phyloP scores from a whole-genome alignment of 2,329 filamentous ascomycete genomes.

The Remersonia thermophila region DNA sequence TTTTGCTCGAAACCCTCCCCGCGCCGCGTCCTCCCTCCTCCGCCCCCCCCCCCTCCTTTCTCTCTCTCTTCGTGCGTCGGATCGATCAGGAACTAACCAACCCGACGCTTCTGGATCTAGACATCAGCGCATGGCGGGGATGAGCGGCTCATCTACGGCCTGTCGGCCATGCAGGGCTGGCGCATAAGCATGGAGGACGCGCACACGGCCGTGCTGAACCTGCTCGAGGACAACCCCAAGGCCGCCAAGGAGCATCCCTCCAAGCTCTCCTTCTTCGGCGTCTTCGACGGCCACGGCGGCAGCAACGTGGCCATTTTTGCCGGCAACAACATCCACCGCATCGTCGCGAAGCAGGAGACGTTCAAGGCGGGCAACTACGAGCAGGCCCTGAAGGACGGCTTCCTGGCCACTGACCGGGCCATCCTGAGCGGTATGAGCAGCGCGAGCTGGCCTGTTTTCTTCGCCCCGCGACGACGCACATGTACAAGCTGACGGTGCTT shows the following conservation, averaged over 20 bases:
- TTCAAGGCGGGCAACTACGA: constrained; percentile 87
- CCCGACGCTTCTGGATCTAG: constrained; percentile 34
- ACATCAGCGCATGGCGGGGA: constrained; percentile 81
- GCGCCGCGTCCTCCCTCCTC: neutral
- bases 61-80: too few species aligned
- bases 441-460: constrained; percentile 9
- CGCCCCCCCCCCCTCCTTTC: too few species aligned
- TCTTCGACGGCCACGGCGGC: constrained; percentile 95
- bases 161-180: constrained; percentile 99
- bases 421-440: constrained; percentile 72
- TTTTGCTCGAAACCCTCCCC: neutral
- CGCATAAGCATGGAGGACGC: constrained; percentile 99
- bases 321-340: constrained; percentile 85
- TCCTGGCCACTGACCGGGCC: constrained; percentile 87
- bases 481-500: too few species aligned
- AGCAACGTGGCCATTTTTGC: constrained; percentile 92
- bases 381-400: constrained; percentile 93
- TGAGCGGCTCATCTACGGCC: constrained; percentile 83
- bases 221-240: constrained; percentile 47
- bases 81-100: constrained; percentile 15
- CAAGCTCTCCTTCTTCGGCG: constrained; percentile 88
- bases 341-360: constrained; percentile 85
- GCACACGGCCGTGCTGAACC: constrained; percentile 79
- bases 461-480: constrained; percentile 1
- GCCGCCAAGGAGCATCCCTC: constrained; percentile 54